phyloP scores from a whole-genome alignment of 169 alveolate species.

The Besnoitia besnoiti region DNA sequence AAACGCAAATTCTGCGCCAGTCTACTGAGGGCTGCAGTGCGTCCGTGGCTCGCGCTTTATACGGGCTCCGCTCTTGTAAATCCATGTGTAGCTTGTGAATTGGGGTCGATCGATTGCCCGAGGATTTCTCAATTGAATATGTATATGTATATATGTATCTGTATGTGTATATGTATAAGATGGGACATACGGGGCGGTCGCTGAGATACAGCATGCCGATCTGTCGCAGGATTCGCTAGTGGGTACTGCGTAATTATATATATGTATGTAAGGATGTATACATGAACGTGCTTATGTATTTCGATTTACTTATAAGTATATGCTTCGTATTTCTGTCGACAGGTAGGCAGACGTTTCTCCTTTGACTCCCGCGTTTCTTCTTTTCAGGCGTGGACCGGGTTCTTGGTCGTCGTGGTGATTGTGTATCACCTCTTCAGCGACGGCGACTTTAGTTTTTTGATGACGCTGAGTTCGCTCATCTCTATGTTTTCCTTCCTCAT shows the following conservation, averaged over 20 bases:
- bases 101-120: too few relatives aligned
- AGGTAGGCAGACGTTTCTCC: background rate
- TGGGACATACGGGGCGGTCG: background rate
- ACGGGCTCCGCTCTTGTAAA: background rate
- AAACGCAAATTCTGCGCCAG: too few relatives aligned
- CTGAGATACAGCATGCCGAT: background rate
- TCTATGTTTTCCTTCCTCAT: conserved; percentile 89
- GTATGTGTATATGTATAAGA: background rate
- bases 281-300: background rate
- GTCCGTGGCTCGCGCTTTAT: background rate
- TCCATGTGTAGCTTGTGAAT: background rate
- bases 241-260: too few relatives aligned
- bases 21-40: too few relatives aligned
- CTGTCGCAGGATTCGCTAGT: too few relatives aligned
- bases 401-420: conserved; percentile 79
- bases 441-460: conserved; percentile 93
- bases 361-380: background rate
- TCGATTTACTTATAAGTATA: background rate
- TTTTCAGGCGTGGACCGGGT: conserved; percentile 70
- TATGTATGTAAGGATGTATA: too few relatives aligned
- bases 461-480: conserved; percentile 90
- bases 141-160: background rate
- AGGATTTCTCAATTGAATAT: too few relatives aligned
- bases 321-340: background rate
- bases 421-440: conserved; percentile 85